Conservation (phyloP, 1,139 yeast genomes). For the Candida freyschussii region DNA sequence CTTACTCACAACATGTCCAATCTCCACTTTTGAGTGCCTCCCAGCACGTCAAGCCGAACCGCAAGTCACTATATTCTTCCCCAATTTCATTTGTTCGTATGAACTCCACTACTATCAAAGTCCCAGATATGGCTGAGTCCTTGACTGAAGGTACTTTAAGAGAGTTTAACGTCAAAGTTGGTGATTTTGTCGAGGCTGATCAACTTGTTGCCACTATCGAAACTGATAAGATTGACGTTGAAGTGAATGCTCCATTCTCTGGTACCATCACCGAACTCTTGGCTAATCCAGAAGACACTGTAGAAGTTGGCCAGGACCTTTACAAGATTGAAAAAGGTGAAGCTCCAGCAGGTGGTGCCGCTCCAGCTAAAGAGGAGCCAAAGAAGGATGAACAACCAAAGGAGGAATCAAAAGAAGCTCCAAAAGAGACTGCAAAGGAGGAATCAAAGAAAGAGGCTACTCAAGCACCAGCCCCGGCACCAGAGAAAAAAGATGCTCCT, state of each 20-base stretch:
- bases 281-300: slow-evolving; percentile 87
- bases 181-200: slow-evolving; percentile 83
- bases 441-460: slow-evolving; percentile 29
- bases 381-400: slow-evolving; percentile 24
- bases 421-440: slow-evolving; percentile 11
- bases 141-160: slow-evolving; percentile 94
- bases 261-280: slow-evolving; percentile 87
- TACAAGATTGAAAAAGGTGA: slow-evolving; percentile 88
- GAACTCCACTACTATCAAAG: slow-evolving; percentile 59
- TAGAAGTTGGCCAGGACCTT: slow-evolving; percentile 92
- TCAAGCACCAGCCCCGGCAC: slow-evolving; percentile 28
- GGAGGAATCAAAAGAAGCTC: slow-evolving; percentile 18
- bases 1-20: slow-evolving; percentile 6
- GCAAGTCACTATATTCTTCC: background rate
- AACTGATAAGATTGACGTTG: slow-evolving; percentile 97
- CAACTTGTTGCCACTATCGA: slow-evolving; percentile 96
- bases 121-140: slow-evolving; percentile 98
- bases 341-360: slow-evolving; percentile 61
- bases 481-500: slow-evolving; percentile 28
- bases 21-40: slow-evolving; percentile 6
- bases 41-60: slow-evolving; percentile 4
- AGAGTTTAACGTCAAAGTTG: slow-evolving; percentile 73
- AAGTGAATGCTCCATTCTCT: slow-evolving; percentile 89
- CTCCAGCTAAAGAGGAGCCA: slow-evolving; percentile 28
- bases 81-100: slow-evolving; percentile 19